Base-by-base conservation (phyloP, 202 grass and related monocot genomes). In the Panicum hallii region DNA sequence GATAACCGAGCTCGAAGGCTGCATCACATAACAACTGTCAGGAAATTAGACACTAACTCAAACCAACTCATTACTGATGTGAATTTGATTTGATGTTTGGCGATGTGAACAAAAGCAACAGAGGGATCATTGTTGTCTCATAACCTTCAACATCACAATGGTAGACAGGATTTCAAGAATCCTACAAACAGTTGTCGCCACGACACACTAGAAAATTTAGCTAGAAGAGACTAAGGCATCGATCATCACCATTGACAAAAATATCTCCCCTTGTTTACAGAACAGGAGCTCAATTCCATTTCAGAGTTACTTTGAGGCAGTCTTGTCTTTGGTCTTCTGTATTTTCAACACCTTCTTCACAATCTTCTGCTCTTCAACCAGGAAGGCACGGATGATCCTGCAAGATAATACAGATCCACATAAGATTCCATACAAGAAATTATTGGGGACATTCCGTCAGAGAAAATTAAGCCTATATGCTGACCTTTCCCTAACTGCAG, bases 301-400 rank as follows among this genome's bases (percentile, higher is more conserved):
- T 86, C 43, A 23, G 60, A 72, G 57, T 42, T 91, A 91, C 88
- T 92, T 95, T 19, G 90, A 77, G 65, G 88, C 12, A 7, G 78
- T 70, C 87, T 94, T 94, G 65, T 94, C 89, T 46, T 91, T 94
- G 63, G 89, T 85, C 70, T 94, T 94, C 85, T 94, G 89, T 70
- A 94, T 44, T 88, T 94, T 94, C 89, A 94, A 87, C 48, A 94
- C 89, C 66, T 94, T 94, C 89, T 94, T 94, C 75, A 94, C 92
- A 82, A 94, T 94, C 80, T 94, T 91, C 89, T 91, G 89, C 89
- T 91, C 92, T 89, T 94, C 92, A 63, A 94, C 89, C 80, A 94
- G 86, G 58, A 94, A 94, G 43, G 89, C 92, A 66, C 86, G 87
- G 26, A 91, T 94, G 89, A 89, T 94, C 84, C 89, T 94, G 78